Base-by-base conservation (phyloP, 176 grass and related monocot species). In the Typha latifolia region DNA sequence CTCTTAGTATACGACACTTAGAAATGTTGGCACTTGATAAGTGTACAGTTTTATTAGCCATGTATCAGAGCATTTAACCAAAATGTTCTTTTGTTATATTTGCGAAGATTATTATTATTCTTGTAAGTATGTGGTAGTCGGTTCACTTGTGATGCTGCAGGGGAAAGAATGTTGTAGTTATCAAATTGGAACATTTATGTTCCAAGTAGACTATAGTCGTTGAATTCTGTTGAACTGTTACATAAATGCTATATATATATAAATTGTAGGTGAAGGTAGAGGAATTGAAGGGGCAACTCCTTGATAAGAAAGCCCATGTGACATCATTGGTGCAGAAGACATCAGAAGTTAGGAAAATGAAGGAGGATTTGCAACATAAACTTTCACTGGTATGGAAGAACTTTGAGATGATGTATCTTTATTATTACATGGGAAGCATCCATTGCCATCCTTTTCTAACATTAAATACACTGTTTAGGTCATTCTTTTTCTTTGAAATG, bases 321-420 rank as follows among this genome's bases (percentile, higher is more conserved):
- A 70, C 21, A 51, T 81, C 81, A 63, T 82, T 90, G 62, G 55
- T 62, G 69, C 79, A 91, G 55, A 91, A 96, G 80, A 70, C 85
- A 56, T 67, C 65, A 26, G 80, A 83, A 86, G 77, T 83, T 57
- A 86, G 66, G 47, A 81, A 1, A 51, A 73, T 26, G 47, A 80
- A 78, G 53, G 75, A 84, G 51, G 74, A 84, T 32, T 48, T 96
- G 66, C 74, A 86, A 53, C 66, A 84, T 37, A 69, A 84, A 3
- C 75, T 96, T 32, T 70, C 51, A 63, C 74, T 70, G 78, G 92
- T 96, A 78, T 68, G 62, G 32, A 49, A 67, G 51, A 47, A 47
- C 12, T 74, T 67, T 76, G 51, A 43, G 13, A 48, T 47, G 8
- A 32, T 13, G 3, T 21, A 6, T 10, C 11, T 48, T 18, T 21